A percentile compares a stretch with the other conserved stretches of the same genome.
Evolutionary conservation across 2,329 filamentous ascomycete genomes (phyloP).

Genomic region (Phyllosticta citribraziliensis): DNA sequence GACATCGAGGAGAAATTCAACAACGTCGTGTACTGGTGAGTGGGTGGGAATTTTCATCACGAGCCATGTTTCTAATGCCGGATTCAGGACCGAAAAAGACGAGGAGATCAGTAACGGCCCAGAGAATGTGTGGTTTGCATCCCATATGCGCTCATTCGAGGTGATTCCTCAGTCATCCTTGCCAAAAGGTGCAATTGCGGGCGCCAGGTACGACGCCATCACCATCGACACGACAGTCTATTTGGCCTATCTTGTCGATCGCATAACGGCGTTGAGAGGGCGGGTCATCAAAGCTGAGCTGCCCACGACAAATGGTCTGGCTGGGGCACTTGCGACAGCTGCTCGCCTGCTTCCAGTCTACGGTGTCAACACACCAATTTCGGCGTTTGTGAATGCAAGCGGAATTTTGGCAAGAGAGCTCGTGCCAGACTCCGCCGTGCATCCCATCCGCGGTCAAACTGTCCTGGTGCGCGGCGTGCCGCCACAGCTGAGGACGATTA

Average conservation of each 20-base stretch:
- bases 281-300: constrained; percentile 20
- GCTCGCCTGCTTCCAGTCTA: background rate
- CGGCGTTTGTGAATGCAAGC: constrained; percentile 33
- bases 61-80: background rate
- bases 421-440: constrained; percentile 25
- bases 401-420: constrained; percentile 32
- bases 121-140: constrained; percentile 28
- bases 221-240: constrained; percentile 30
- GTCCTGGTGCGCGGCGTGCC: constrained; percentile 34
- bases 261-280: constrained; percentile 18
- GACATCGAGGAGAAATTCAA: constrained; percentile 8
- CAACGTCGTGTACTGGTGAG: constrained; percentile 8
- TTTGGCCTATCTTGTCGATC: constrained; percentile 26
- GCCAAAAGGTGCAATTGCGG: constrained; percentile 16
- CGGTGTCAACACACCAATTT: background rate
- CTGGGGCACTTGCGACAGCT: constrained; percentile 16
- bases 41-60: background rate
- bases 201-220: constrained; percentile 24
- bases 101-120: constrained; percentile 12
- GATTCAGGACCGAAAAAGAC: constrained; percentile 17
- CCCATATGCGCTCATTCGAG: constrained; percentile 26
- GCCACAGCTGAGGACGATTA: constrained; percentile 16
- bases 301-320: constrained; percentile 19
- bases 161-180: constrained; percentile 14
- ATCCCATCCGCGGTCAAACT: constrained; percentile 38